These are phyloP conservation scores for Cutaneotrichosporon mucoides DNA, from an alignment of 1,284 basidiomycete species.

Conservation along the genomic window DNA sequence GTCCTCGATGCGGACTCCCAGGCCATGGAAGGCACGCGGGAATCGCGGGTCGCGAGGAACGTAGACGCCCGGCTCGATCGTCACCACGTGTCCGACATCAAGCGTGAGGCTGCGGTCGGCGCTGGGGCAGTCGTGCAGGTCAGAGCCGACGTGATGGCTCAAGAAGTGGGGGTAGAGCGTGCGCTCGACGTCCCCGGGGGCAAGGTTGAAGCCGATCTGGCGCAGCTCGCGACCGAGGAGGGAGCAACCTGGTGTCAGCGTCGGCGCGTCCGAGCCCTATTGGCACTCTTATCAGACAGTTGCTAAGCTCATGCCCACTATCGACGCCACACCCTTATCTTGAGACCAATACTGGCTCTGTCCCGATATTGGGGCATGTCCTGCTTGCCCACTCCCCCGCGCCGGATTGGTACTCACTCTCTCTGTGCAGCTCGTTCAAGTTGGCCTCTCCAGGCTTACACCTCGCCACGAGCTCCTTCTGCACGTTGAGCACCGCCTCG, in stretches of 20 bases:
- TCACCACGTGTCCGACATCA: constrained; percentile 78
- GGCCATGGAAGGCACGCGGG: constrained; percentile 79
- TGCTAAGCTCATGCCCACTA: too few relatives aligned
- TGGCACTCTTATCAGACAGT: too few relatives aligned
- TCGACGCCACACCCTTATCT: too few relatives aligned
- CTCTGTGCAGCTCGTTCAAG: constrained; percentile 73
- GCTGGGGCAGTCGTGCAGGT: constrained; percentile 53
- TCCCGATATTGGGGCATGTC: too few relatives aligned
- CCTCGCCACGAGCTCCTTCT: constrained; percentile 52
- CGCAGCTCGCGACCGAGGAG: constrained; percentile 69
- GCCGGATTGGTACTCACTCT: too few relatives aligned
- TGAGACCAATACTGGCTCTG: too few relatives aligned
- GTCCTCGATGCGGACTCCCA: constrained; percentile 89
- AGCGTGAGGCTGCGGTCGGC: constrained; percentile 51
- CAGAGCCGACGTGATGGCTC: constrained; percentile 52
- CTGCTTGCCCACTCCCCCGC: too few relatives aligned
- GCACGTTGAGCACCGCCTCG: constrained; percentile 56
- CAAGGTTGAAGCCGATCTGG: constrained; percentile 73
- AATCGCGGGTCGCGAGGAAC: constrained; percentile 72
- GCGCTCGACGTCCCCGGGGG: constrained; percentile 64
- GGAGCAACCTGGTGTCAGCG: constrained; percentile 54
- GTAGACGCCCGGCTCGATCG: constrained; percentile 59
- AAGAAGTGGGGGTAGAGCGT: constrained; percentile 84
- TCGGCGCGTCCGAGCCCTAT: too few relatives aligned
- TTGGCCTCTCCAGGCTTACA: constrained; percentile 57